phyloP scores from a whole-genome alignment of 1,284 basidiomycete genomes.

The Pulchroboletus neoregius region DNA sequence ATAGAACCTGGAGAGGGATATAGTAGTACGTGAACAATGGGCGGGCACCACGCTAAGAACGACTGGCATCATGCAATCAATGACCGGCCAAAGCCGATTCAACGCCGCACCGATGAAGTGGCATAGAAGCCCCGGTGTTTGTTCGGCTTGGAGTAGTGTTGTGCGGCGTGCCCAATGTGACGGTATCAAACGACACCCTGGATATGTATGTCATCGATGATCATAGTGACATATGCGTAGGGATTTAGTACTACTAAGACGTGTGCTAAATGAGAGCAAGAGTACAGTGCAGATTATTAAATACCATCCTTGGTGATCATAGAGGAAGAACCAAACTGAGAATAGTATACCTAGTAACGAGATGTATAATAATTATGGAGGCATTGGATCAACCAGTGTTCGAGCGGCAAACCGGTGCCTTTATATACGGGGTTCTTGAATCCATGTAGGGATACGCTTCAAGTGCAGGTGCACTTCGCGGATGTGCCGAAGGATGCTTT shows the following conservation, averaged over 20 bases:
- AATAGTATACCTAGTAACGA: background rate
- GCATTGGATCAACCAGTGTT: background rate
- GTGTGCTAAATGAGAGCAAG: background rate
- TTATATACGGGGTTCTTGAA: background rate
- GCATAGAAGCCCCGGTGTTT: slow-evolving; percentile 1
- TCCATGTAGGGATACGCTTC: slow-evolving; percentile 8
- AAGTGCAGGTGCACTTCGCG: slow-evolving; percentile 19
- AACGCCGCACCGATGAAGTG: slow-evolving; percentile 17
- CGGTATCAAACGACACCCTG: background rate
- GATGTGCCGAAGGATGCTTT: slow-evolving; percentile 24
- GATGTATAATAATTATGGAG: background rate
- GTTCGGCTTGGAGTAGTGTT: background rate
- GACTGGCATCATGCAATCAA: slow-evolving; percentile 11
- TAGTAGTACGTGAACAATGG: background rate
- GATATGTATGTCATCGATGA: background rate
- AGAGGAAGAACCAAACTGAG: background rate
- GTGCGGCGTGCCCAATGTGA: slow-evolving; percentile 7
- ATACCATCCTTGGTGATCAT: background rate
- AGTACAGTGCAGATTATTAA: background rate
- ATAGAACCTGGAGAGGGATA: background rate
- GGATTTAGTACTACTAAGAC: background rate
- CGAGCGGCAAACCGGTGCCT: background rate
- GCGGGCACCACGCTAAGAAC: slow-evolving; percentile 1
- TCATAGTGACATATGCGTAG: too few species aligned
- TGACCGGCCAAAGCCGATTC: slow-evolving; percentile 21